Conservation (phyloP, 768 basidiomycete genomes). For the Auricularia sp. region DNA sequence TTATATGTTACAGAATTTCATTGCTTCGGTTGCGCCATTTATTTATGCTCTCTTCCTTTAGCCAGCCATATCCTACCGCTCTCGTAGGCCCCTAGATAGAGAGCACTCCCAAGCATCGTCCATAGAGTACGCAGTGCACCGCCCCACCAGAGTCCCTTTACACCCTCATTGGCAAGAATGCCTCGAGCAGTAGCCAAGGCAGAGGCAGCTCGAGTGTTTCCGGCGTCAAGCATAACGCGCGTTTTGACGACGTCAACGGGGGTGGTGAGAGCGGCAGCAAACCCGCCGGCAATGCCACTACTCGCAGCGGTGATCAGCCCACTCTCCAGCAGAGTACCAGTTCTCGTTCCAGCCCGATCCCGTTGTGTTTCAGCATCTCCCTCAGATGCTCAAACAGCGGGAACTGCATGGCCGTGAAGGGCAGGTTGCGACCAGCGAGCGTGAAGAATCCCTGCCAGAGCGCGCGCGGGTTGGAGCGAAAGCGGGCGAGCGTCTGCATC, state of each 20-base stretch:
- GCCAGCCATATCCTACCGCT: background rate
- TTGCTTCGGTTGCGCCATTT: too few relatives aligned
- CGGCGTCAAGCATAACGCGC: slow-evolving; percentile 67
- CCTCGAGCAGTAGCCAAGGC: background rate
- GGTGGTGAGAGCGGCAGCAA: slow-evolving; percentile 84
- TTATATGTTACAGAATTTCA: too few relatives aligned
- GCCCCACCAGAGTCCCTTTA: background rate
- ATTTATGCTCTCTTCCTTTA: too few relatives aligned
- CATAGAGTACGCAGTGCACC: background rate
- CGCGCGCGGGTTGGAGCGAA: background rate
- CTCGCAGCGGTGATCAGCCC: slow-evolving; percentile 47
- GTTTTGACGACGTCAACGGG: slow-evolving; percentile 97
- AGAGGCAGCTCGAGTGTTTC: background rate
- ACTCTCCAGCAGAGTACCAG: slow-evolving; percentile 51
- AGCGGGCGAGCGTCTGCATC: background rate
- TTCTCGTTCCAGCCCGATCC: slow-evolving; percentile 43
- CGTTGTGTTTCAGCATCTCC: slow-evolving; percentile 45
- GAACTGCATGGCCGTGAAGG: slow-evolving; percentile 93
- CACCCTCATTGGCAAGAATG: background rate
- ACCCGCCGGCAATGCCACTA: slow-evolving; percentile 82
- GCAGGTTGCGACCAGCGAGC: slow-evolving; percentile 48
- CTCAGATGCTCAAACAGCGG: slow-evolving; percentile 91
- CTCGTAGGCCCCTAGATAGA: background rate
- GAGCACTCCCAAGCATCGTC: background rate
- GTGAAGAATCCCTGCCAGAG: background rate